phyloP scores from a whole-genome alignment of 1,284 basidiomycete genomes.

The Calocybe gambosa region DNA sequence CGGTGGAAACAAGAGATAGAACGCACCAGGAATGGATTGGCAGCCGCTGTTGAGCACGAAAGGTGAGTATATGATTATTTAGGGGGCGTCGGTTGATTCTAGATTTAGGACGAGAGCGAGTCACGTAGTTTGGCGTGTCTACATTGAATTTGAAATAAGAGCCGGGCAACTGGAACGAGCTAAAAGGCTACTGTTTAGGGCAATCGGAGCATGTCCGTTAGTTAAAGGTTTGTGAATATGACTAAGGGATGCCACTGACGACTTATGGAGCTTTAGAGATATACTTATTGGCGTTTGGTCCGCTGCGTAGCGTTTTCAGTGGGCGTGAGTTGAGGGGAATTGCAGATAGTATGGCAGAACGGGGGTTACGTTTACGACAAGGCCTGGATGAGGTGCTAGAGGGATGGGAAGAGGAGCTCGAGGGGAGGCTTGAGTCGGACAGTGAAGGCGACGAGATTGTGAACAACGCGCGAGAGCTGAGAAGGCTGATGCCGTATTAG shows the following conservation, averaged over 20 bases:
- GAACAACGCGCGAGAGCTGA: constrained; percentile 49
- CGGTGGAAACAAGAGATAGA: constrained; percentile 66
- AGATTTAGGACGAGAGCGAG: constrained; percentile 59
- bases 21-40: constrained; percentile 59
- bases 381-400: constrained; percentile 61
- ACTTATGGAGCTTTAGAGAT: constrained; percentile 47
- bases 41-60: constrained; percentile 55
- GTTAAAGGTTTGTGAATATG: constrained; percentile 54
- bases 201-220: constrained; percentile 77
- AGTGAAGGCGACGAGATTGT: constrained; percentile 53
- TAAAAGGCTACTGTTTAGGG: constrained; percentile 76
- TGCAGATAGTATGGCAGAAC: constrained; percentile 77
- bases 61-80: constrained; percentile 39
- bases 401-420: constrained; percentile 30
- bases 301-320: constrained; percentile 64
- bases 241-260: background rate
- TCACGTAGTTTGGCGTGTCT: constrained; percentile 71
- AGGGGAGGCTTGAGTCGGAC: constrained; percentile 23
- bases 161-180: constrained; percentile 56
- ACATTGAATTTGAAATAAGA: constrained; percentile 78
- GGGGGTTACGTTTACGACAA: constrained; percentile 66
- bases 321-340: constrained; percentile 62
- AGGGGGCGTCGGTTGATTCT: constrained; percentile 12
- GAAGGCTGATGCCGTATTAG: constrained; percentile 62
- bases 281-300: constrained; percentile 81